Evolutionary conservation across 1,139 yeast species (phyloP).

Genomic region (Candida neerlandica): DNA sequence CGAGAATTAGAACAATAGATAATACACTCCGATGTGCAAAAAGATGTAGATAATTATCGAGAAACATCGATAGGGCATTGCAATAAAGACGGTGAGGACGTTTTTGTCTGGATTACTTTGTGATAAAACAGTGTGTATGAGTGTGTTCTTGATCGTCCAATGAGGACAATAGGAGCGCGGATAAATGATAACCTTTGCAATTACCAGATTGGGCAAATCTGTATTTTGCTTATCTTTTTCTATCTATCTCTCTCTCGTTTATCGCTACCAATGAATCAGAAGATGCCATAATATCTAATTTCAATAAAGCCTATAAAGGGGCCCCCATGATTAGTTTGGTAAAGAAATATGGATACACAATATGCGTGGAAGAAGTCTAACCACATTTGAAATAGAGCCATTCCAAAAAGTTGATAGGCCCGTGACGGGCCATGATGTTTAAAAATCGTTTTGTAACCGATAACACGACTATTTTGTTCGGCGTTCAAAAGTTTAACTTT

Average conservation of each 20-base stretch:
- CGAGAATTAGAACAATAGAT: conserved; percentile 24
- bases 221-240: neutral
- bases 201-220: neutral
- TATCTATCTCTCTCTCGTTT: too few species aligned
- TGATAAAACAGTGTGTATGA: too few species aligned
- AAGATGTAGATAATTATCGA: too few species aligned
- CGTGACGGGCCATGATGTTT: conserved; percentile 3
- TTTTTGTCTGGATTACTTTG: neutral
- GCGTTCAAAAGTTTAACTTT: neutral
- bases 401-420: conserved; percentile 6
- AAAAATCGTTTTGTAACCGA: neutral
- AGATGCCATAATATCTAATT: neutral
- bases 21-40: too few species aligned
- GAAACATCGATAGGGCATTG: neutral
- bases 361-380: neutral
- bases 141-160: neutral
- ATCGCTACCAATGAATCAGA: too few species aligned
- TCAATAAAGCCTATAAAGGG: neutral
- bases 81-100: neutral
- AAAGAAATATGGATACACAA: too few species aligned
- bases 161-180: neutral
- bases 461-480: conserved; percentile 5
- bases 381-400: neutral
- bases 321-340: too few species aligned
- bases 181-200: neutral